Conservation (phyloP, 2,329 filamentous ascomycete species). For the Escovopsis sp. region DNA sequence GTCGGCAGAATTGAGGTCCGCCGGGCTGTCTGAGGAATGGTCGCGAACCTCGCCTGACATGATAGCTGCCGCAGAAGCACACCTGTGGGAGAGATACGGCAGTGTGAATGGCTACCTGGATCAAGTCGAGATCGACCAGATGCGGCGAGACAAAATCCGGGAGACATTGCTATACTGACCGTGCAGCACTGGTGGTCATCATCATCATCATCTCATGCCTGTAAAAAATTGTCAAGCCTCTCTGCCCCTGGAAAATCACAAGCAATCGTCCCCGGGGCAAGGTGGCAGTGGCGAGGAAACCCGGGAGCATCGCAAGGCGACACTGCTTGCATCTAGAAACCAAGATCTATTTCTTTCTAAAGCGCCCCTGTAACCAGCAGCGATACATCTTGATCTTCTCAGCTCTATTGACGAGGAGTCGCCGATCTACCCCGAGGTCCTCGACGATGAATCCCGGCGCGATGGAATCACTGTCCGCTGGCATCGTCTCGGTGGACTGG, state of each 20-base stretch:
- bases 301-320: background rate
- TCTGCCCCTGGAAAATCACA: too few relatives aligned
- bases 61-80: slow-evolving; percentile 40
- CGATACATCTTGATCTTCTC: slow-evolving; percentile 94
- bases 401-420: slow-evolving; percentile 83
- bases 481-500: slow-evolving; percentile 4
- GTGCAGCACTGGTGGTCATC: background rate
- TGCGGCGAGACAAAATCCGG: slow-evolving; percentile 26
- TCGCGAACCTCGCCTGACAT: slow-evolving; percentile 50
- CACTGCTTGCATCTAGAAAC: background rate
- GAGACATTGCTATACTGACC: slow-evolving; percentile 28
- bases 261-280: too few relatives aligned
- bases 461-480: slow-evolving; percentile 12
- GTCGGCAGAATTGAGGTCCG: slow-evolving; percentile 50
- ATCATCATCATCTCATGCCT: background rate
- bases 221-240: too few relatives aligned
- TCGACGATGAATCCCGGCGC: slow-evolving; percentile 49
- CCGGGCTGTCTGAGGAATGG: slow-evolving; percentile 64
- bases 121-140: slow-evolving; percentile 40
- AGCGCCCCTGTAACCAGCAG: slow-evolving; percentile 84
- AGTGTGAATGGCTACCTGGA: slow-evolving; percentile 52
- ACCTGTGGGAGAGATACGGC: slow-evolving; percentile 49
- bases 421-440: slow-evolving; percentile 70
- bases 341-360: slow-evolving; percentile 47
- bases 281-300: too few relatives aligned